Conservation (phyloP, 2,329 filamentous ascomycete species). For the Claviceps sp. region DNA sequence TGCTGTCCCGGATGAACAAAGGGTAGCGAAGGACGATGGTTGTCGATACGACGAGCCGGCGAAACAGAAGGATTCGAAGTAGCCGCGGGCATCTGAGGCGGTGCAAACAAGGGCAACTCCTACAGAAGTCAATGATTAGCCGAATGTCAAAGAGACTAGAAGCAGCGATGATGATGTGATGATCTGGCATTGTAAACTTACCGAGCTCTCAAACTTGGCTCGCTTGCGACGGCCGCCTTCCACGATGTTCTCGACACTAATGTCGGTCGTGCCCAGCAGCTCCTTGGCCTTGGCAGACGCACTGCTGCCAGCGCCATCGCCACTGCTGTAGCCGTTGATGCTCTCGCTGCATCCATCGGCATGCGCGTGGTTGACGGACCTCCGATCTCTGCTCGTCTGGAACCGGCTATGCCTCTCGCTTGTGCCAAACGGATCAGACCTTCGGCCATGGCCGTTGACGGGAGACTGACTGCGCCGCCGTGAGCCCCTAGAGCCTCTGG, state of each 20-base stretch:
- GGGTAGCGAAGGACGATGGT: conserved; percentile 59
- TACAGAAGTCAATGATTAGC: conserved; percentile 23
- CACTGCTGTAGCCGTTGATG: conserved; percentile 70
- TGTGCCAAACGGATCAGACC: conserved; percentile 59
- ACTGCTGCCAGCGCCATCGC: conserved; percentile 67
- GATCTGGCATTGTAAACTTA: conserved; percentile 36
- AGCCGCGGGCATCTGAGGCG: conserved; percentile 81
- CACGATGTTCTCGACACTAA: conserved; percentile 95
- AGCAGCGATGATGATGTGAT: background rate
- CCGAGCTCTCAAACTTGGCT: conserved; percentile 91
- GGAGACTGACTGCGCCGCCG: conserved; percentile 70
- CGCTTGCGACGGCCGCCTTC: conserved; percentile 91
- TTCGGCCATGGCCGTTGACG: conserved; percentile 51
- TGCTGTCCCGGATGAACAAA: conserved; percentile 66
- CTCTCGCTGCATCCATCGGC: conserved; percentile 53
- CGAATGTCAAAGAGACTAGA: no score
- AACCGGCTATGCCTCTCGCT: conserved; percentile 53
- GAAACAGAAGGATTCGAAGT: conserved; percentile 98
- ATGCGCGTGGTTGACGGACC: conserved; percentile 28
- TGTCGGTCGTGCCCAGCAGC: conserved; percentile 85
- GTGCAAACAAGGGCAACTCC: conserved; percentile 92
- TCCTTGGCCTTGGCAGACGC: conserved; percentile 64
- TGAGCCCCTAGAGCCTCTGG: conserved; percentile 58
- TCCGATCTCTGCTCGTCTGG: conserved; percentile 56
- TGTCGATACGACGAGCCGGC: conserved; percentile 67